Percentiles rank a stretch among this genome's conserved stretches.
Evolutionary conservation across 192 early-diverging fungal species (phyloP).

Genomic region (Umbelopsis ramanniana): DNA sequence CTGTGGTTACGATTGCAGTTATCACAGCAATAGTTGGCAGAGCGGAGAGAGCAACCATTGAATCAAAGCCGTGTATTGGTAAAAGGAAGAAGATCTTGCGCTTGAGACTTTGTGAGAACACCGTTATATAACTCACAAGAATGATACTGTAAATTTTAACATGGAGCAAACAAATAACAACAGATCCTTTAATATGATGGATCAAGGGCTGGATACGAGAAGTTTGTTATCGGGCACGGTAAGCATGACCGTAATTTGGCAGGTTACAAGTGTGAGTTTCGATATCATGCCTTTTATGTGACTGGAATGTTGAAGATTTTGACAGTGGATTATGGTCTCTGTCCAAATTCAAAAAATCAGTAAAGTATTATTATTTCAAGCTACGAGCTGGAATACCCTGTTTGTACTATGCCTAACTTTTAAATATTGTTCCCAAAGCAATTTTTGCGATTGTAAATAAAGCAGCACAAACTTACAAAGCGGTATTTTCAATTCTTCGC

Average conservation of each 20-base stretch:
- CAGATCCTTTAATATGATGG: not conserved
- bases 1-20: not conserved
- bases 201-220: not conserved
- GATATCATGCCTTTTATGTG: not conserved
- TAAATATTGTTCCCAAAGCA: too few relatives aligned
- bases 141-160: not conserved
- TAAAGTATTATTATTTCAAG: too few relatives aligned
- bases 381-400: too few relatives aligned
- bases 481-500: too few relatives aligned
- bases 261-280: not conserved
- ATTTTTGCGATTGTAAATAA: too few relatives aligned
- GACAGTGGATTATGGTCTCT: too few relatives aligned
- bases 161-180: constrained; percentile 10
- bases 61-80: too few relatives aligned
- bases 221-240: not conserved
- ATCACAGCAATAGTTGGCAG: not conserved
- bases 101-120: not conserved
- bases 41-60: not conserved
- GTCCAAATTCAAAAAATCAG: too few relatives aligned
- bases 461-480: too few relatives aligned
- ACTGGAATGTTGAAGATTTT: not conserved
- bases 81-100: not conserved
- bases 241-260: not conserved
- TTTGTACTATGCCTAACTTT: too few relatives aligned
- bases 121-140: constrained; percentile 3